phyloP scores from a whole-genome alignment of 192 early-diverging fungal species.

The Coemansia sp. region DNA sequence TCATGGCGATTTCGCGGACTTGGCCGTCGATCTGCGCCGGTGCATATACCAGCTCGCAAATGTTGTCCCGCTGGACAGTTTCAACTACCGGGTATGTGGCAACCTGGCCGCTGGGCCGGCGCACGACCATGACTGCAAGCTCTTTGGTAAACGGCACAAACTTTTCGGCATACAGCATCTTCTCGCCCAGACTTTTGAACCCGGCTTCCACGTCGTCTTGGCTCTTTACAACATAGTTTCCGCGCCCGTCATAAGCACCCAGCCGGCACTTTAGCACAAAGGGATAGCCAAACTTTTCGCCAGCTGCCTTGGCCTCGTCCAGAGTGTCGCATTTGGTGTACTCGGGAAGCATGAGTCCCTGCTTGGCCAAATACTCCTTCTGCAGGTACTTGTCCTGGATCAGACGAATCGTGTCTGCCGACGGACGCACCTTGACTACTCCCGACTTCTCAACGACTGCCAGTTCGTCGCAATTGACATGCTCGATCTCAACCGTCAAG shows the following conservation, averaged over 20 bases:
- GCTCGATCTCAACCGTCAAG: constrained; percentile 98
- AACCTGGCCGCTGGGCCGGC: constrained; percentile 59
- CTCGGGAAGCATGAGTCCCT: constrained; percentile 67
- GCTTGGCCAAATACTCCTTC: constrained; percentile 70
- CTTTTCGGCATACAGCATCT: constrained; percentile 89
- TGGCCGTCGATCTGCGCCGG: constrained; percentile 93
- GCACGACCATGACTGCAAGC: constrained; percentile 97
- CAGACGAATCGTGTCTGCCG: constrained; percentile 73
- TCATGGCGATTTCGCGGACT: constrained; percentile 66
- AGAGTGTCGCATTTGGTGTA: constrained; percentile 55
- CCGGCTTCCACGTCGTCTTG: constrained; percentile 61
- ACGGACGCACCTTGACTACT: constrained; percentile 69
- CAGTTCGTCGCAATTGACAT: constrained; percentile 73
- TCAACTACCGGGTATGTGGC: constrained; percentile 92
- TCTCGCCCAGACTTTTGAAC: constrained; percentile 43
- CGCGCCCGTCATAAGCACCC: constrained; percentile 93
- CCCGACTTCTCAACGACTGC: constrained; percentile 58
- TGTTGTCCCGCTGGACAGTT: constrained; percentile 94
- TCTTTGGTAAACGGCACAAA: constrained; percentile 92
- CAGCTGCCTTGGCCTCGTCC: constrained; percentile 51
- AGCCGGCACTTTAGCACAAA: constrained; percentile 95
- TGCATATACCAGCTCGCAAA: constrained; percentile 93
- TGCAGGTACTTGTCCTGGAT: constrained; percentile 98
- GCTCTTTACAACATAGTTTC: constrained; percentile 85
- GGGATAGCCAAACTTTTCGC: constrained; percentile 79